Percentiles rank a stretch among this genome's conserved stretches.
Evolutionary conservation across 306 rosid genomes (phyloP).

Genomic region (Rosa rugosa): DNA sequence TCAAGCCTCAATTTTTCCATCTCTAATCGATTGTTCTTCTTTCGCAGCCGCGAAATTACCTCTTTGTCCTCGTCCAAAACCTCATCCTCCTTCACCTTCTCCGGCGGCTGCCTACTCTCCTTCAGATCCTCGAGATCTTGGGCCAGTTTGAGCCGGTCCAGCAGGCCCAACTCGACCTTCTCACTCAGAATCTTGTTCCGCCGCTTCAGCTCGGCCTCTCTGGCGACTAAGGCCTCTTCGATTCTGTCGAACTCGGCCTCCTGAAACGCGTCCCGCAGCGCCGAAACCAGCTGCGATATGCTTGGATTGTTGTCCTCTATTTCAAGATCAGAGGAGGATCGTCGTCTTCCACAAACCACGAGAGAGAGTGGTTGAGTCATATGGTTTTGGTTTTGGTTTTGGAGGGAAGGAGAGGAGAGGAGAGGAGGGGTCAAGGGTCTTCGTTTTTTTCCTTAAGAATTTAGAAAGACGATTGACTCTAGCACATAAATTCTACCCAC

Average conservation of each 20-base stretch:
- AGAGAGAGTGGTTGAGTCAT: background rate
- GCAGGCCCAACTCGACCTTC: background rate
- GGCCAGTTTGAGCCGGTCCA: background rate
- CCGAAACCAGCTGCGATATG: background rate
- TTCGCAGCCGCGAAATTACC: background rate
- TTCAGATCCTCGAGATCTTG: background rate
- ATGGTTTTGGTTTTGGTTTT: background rate
- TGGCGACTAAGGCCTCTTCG: background rate
- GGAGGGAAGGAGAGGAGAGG: background rate
- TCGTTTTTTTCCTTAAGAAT: too few relatives aligned
- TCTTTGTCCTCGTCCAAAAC: background rate
- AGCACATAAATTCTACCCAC: too few relatives aligned
- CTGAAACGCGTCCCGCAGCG: background rate
- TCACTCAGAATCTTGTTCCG: background rate
- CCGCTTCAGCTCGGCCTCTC: constrained; percentile 17
- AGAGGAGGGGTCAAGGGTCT: too few relatives aligned
- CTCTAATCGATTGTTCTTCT: background rate
- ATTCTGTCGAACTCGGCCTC: background rate
- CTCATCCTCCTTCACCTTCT: background rate
- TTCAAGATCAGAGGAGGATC: background rate
- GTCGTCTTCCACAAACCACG: background rate
- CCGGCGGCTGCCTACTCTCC: background rate
- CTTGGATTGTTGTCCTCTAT: background rate
- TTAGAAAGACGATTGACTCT: too few relatives aligned
- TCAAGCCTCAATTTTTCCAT: background rate